Percentiles rank a stretch among this genome's conserved stretches.
Conservation (phyloP, 2,329 filamentous ascomycete genomes). For the Cryphonectria japonica region DNA sequence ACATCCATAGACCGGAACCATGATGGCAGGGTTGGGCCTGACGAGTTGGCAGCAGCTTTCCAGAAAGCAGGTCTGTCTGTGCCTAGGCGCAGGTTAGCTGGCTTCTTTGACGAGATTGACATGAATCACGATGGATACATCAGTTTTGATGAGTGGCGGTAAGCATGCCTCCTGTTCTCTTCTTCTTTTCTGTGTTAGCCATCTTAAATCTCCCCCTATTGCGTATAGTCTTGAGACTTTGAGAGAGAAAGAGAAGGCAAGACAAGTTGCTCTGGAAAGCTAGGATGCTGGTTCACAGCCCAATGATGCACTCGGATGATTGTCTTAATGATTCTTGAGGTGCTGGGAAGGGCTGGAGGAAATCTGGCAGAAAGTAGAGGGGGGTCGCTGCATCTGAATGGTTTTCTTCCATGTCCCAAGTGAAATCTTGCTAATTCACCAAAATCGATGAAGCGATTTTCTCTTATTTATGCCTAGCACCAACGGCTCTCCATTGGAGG, state of each 20-base stretch:
- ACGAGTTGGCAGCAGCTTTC: conserved; percentile 82
- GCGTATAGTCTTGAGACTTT: not conserved
- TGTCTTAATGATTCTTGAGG: not conserved
- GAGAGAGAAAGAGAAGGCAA: no score
- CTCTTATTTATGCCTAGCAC: conserved; percentile 80
- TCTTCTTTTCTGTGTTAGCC: conserved; percentile 27
- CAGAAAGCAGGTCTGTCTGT: conserved; percentile 77
- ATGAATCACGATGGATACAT: conserved; percentile 86
- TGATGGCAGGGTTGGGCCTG: conserved; percentile 83
- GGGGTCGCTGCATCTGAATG: not conserved
- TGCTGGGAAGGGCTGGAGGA: not conserved
- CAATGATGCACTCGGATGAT: not conserved
- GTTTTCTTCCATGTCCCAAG: not conserved
- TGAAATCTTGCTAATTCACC: not conserved
- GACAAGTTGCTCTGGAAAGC: not conserved
- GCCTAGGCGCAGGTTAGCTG: conserved; percentile 74
- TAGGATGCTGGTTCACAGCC: not conserved
- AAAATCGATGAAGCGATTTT: conserved; percentile 69
- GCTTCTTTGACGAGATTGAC: conserved; percentile 91
- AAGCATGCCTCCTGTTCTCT: conserved; percentile 45
- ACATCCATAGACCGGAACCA: conserved; percentile 82
- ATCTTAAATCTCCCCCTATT: not conserved
- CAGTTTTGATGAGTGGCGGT: conserved; percentile 96
- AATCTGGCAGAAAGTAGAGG: not conserved
- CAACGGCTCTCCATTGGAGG: conserved; percentile 70